phyloP scores from a whole-genome alignment of 805 yeast species.

The Candida nanaspora region DNA sequence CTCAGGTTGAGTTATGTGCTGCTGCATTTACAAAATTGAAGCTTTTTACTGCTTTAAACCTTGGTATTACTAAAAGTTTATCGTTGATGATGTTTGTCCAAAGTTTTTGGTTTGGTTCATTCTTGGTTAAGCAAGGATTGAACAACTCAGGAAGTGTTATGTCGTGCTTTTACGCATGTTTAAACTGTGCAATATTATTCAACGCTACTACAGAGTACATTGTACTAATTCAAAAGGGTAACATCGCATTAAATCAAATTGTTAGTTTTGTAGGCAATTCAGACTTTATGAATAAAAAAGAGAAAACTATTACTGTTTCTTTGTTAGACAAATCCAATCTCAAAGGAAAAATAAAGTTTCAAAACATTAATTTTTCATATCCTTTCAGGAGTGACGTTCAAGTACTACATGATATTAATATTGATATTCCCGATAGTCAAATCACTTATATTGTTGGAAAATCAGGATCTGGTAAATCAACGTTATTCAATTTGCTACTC shows the following conservation, averaged over 20 bases:
- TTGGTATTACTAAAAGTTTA: slow-evolving; percentile 48
- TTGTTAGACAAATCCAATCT: slow-evolving; percentile 9
- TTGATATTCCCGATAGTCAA: slow-evolving; percentile 37
- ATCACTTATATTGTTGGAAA: slow-evolving; percentile 69
- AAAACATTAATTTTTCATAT: slow-evolving; percentile 56
- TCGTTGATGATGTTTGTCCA: slow-evolving; percentile 76
- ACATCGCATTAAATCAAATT: slow-evolving; percentile 55
- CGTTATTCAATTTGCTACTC: slow-evolving; percentile 57
- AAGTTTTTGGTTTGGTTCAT: slow-evolving; percentile 87
- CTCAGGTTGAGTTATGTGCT: slow-evolving; percentile 24
- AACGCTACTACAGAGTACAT: slow-evolving; percentile 49
- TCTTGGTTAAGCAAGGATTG: slow-evolving; percentile 46
- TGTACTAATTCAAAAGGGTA: slow-evolving; percentile 61
- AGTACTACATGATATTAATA: slow-evolving; percentile 40
- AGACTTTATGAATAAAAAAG: slow-evolving; percentile 1
- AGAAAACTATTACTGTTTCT: background rate
- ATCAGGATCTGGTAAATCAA: slow-evolving; percentile 93
- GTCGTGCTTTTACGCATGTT: slow-evolving; percentile 78
- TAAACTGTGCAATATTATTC: slow-evolving; percentile 60
- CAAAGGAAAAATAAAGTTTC: slow-evolving; percentile 46
- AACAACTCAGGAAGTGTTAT: slow-evolving; percentile 57
- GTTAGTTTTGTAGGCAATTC: slow-evolving; percentile 27
- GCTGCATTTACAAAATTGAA: slow-evolving; percentile 35
- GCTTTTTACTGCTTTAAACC: slow-evolving; percentile 46
- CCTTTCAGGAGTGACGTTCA: slow-evolving; percentile 43